These are phyloP conservation scores for Inga laurina DNA, from an alignment of 306 rosid genomes.

Conservation along the genomic window DNA sequence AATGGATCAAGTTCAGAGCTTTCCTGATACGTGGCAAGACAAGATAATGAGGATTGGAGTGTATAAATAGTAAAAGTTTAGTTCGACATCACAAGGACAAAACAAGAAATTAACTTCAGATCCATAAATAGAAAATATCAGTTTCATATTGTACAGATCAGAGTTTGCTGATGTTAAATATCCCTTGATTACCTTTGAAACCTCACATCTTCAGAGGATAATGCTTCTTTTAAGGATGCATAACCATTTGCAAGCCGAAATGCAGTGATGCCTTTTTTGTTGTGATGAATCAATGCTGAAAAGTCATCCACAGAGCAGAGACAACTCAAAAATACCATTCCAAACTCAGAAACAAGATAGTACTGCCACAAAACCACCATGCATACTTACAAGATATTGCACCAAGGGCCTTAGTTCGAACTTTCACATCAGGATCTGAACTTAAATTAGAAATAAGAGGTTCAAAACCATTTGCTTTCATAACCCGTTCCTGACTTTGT, in stretches of 20 bases:
- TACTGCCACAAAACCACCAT: not conserved
- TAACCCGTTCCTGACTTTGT: slow-evolving; percentile 80
- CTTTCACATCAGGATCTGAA: slow-evolving; percentile 80
- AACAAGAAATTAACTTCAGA: not conserved
- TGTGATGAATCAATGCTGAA: slow-evolving; percentile 84
- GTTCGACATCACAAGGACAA: not conserved
- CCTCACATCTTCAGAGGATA: slow-evolving; percentile 73
- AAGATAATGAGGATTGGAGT: not conserved
- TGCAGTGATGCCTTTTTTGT: slow-evolving; percentile 69
- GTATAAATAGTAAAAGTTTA: not conserved
- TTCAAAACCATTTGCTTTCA: slow-evolving; percentile 92
- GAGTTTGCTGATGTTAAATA: not conserved
- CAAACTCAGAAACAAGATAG: not conserved
- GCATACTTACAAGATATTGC: slow-evolving; percentile 81
- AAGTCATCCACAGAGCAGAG: slow-evolving; percentile 30
- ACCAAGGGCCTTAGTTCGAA: slow-evolving; percentile 79
- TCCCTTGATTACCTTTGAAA: slow-evolving; percentile 75
- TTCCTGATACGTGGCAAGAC: slow-evolving; percentile 56
- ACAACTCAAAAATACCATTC: slow-evolving; percentile 21
- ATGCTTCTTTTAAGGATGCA: slow-evolving; percentile 75
- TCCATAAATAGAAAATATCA: not conserved
- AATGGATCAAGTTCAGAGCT: slow-evolving; percentile 86
- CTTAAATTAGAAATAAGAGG: slow-evolving; percentile 71
- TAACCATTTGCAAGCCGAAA: slow-evolving; percentile 95
- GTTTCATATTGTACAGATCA: not conserved